Evolutionary conservation across 805 yeast species (phyloP).

Genomic region (Barnettozyma wickerhamii): DNA sequence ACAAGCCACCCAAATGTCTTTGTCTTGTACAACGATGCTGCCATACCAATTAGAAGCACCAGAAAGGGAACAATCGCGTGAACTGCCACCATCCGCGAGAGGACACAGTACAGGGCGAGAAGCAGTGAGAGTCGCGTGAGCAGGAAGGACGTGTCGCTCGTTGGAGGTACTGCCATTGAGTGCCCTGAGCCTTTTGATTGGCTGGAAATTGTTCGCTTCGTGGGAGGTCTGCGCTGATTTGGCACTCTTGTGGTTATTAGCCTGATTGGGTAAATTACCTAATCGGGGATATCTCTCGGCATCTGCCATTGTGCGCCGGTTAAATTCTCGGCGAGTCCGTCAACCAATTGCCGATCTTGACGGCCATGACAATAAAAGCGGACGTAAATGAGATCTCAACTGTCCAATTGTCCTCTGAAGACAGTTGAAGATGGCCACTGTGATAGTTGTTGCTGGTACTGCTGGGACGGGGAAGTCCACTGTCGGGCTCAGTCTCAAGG

Average conservation of each 20-base stretch:
- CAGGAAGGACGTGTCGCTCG: slow-evolving; percentile 4
- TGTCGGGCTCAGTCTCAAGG: slow-evolving; percentile 51
- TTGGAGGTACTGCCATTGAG: background rate
- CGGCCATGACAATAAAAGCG: too few relatives aligned
- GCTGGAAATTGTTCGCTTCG: too few relatives aligned
- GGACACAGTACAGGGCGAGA: slow-evolving; percentile 25
- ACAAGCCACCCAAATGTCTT: slow-evolving; percentile 21
- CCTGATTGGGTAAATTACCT: too few relatives aligned
- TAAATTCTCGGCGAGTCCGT: background rate
- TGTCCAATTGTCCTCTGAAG: too few relatives aligned
- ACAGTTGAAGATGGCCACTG: slow-evolving; percentile 26
- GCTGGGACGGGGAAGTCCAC: slow-evolving; percentile 96
- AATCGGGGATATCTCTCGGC: too few relatives aligned
- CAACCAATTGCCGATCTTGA: too few relatives aligned
- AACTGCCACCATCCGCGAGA: slow-evolving; percentile 20
- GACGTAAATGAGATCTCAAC: too few relatives aligned
- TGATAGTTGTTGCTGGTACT: slow-evolving; percentile 84
- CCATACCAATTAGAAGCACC: slow-evolving; percentile 27
- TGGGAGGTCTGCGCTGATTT: too few relatives aligned
- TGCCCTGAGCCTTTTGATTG: too few relatives aligned
- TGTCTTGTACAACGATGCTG: slow-evolving; percentile 25
- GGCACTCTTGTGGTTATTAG: too few relatives aligned
- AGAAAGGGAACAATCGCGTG: slow-evolving; percentile 21
- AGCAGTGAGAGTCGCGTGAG: slow-evolving; percentile 27
- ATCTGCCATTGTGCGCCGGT: background rate